Conservation (phyloP, 2,329 filamentous ascomycete genomes). For the Colletotrichum camelliae region DNA sequence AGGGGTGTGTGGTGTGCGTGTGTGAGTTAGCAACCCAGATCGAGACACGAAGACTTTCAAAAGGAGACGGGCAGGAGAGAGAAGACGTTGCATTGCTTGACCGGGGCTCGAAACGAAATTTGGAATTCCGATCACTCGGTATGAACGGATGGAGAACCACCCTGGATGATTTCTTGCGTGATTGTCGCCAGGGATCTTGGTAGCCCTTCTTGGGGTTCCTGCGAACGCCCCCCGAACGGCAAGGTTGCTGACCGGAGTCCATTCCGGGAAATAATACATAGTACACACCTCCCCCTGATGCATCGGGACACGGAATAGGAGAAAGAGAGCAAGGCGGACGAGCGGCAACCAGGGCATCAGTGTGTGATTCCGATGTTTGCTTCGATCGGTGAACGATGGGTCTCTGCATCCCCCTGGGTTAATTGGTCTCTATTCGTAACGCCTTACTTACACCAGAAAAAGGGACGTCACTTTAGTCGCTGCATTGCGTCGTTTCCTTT, state of each 20-base stretch:
- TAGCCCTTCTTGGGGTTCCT: not conserved
- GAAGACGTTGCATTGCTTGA: not conserved
- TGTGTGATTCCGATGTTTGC: not conserved
- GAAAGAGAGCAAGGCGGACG: not conserved
- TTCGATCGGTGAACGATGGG: not conserved
- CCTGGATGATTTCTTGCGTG: constrained; percentile 5
- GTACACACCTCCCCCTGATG: not conserved
- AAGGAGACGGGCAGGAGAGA: not conserved
- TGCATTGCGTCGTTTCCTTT: not conserved
- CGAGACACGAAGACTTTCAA: not conserved
- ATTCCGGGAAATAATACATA: not conserved
- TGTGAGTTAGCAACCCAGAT: not conserved
- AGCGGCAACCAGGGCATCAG: not conserved
- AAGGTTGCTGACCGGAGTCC: not conserved
- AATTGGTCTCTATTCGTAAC: not conserved
- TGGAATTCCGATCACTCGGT: constrained; percentile 14
- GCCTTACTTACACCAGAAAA: not conserved
- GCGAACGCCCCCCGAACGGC: not conserved
- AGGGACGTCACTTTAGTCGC: not conserved
- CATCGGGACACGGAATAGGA: not conserved
- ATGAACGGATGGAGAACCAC: constrained; percentile 20
- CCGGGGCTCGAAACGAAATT: not conserved
- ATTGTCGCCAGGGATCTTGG: constrained; percentile 9
- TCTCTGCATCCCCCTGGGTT: not conserved
- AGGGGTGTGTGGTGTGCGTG: not conserved